Conservation (phyloP, 306 rosid genomes). For the Lagenaria siceraria region DNA sequence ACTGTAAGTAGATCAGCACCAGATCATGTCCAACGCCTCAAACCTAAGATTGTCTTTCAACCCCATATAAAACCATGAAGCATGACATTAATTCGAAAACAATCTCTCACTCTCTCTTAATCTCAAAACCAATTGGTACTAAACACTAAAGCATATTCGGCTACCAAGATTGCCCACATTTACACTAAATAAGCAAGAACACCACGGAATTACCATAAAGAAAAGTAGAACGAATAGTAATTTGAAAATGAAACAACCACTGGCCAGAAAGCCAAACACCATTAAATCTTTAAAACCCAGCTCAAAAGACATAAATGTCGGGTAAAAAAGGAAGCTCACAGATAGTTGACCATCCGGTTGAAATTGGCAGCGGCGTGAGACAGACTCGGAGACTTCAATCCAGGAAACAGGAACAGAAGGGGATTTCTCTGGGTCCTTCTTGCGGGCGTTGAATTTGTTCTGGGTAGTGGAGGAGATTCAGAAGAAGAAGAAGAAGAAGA, state of each 20-base stretch:
- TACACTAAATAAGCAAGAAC: not conserved
- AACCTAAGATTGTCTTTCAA: not conserved
- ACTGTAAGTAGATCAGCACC: not conserved
- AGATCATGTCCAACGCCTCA: not conserved
- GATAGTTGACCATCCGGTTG: conserved; percentile 44
- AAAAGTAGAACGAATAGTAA: not conserved
- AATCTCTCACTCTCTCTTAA: not conserved
- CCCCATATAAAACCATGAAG: not conserved
- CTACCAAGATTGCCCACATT: not conserved
- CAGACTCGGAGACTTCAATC: conserved; percentile 56
- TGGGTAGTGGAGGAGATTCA: conserved; percentile 1
- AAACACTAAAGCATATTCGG: not conserved
- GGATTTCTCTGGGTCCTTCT: conserved; percentile 27
- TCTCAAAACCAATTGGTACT: not conserved
- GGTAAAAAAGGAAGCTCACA: conserved; percentile 23
- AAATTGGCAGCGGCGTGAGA: conserved; percentile 52
- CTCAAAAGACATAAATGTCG: not conserved
- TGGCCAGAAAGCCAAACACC: not conserved
- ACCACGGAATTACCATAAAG: not conserved
- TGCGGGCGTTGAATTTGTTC: conserved; percentile 39
- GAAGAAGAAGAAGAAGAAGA: not conserved
- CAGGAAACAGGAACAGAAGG: conserved; percentile 32
- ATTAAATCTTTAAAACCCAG: not conserved
- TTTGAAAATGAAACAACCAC: not conserved
- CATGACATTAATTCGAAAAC: not conserved